phyloP scores from a whole-genome alignment of 2,329 filamentous ascomycete species.

The Tolypocladium cylindrosporum region DNA sequence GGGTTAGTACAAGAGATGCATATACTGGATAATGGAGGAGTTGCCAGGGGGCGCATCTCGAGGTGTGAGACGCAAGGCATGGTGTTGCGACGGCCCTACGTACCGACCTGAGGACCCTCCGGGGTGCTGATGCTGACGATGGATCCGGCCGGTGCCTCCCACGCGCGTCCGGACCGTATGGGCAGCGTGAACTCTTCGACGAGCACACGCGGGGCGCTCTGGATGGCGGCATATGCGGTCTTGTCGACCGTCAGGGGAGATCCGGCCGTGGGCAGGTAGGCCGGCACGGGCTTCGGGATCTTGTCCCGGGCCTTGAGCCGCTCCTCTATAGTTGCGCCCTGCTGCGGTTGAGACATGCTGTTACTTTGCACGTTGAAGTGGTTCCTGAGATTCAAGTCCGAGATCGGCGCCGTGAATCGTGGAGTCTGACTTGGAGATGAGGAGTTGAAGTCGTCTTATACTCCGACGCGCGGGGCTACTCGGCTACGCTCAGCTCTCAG shows the following conservation, averaged over 20 bases:
- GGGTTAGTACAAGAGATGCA: neutral
- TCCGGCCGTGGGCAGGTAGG: conserved; percentile 33
- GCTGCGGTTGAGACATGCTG: conserved; percentile 5
- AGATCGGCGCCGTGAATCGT: neutral
- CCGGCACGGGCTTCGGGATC: conserved; percentile 37
- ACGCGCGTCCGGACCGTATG: conserved; percentile 64
- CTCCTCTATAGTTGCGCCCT: conserved; percentile 14
- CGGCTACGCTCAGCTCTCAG: neutral
- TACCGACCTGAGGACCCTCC: conserved; percentile 64
- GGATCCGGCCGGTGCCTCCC: conserved; percentile 57
- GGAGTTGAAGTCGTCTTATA: neutral
- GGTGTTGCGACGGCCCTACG: conserved; percentile 6
- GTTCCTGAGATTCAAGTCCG: neutral
- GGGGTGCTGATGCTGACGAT: conserved; percentile 68
- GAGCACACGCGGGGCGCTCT: conserved; percentile 31
- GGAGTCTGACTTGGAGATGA: neutral
- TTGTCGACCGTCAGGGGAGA: conserved; percentile 34
- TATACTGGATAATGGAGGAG: neutral
- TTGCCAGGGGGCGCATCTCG: neutral
- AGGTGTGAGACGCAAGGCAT: neutral
- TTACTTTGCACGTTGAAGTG: neutral
- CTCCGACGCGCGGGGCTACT: neutral
- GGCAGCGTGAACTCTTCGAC: conserved; percentile 52
- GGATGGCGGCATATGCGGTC: conserved; percentile 50
- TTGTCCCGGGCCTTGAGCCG: conserved; percentile 32